Evolutionary conservation across 2,329 filamentous ascomycete species (phyloP), one percentile per base, ranked within the genome.

Genomic region (Decorospora gaudefroyi): DNA sequence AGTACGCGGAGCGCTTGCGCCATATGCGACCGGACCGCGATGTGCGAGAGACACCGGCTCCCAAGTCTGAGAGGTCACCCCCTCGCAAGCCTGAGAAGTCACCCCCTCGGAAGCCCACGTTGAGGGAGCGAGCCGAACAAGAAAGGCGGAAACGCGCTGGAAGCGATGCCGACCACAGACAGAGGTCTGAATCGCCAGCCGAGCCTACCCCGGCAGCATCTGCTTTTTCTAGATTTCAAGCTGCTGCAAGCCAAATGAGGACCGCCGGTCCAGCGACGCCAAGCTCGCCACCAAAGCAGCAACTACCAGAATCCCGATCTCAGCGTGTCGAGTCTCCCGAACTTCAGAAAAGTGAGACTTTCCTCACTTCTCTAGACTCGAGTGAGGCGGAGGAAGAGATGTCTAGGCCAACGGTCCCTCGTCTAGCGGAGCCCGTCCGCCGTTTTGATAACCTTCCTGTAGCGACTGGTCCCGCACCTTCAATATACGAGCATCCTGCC

Each of bases 1-100:
- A 89, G 61, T 96, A 89, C 61, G 81, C 88, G 4, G 86, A 95
- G 63, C 83, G 90, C 30, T 87, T 95, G 62, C 74, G 88, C 33
- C 87, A 90, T 65, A 81, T 96, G 67, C 87, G 92, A 52, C 82
- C 87, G 60, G 87, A 85, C 18, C 81, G 86, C 17, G 85, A 86
- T 42, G 82, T 82, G 0, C 81, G 36, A 23, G 43, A 57, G 18
- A 30, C 52, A 12, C 42, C 50, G 22, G 33, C 54, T 7, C n/a
- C 49, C 3, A 56, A 53, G 26, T 34, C 34, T 1, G 46, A 51
- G 9, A 57, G 50, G 33, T 62, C 59, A 8, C 55, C 59, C 6
- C n/a, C n/a, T n/a, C n/a, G n/a, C n/a, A n/a, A n/a, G 13, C 12
- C 38, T 1, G 48, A 53, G n/a, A 59, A 52, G 37, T 61, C 62